phyloP scores from a whole-genome alignment of 2,329 filamentous ascomycete genomes.

The Colletotrichum scovillei region DNA sequence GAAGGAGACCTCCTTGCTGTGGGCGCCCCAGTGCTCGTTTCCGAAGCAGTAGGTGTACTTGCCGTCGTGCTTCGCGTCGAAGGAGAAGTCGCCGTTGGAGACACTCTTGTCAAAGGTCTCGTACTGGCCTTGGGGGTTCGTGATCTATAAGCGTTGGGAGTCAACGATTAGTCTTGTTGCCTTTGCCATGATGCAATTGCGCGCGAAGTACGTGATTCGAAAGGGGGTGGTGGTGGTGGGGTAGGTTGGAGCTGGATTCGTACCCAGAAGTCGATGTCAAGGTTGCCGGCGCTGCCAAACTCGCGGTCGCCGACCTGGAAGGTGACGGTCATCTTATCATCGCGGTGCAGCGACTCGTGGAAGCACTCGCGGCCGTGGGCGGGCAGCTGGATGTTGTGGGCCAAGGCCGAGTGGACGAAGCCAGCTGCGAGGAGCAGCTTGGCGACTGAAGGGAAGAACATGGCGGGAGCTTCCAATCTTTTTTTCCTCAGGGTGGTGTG shows the following conservation, averaged over 20 bases:
- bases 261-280: constrained; percentile 99
- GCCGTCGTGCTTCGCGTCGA: constrained; percentile 86
- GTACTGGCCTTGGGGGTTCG: constrained; percentile 80
- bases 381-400: constrained; percentile 96
- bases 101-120: constrained; percentile 84
- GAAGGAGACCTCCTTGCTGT: constrained; percentile 98
- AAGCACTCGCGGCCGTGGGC: constrained; percentile 97
- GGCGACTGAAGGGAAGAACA: constrained; percentile 58
- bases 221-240: neutral
- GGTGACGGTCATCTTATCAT: constrained; percentile 98
- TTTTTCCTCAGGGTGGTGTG: neutral
- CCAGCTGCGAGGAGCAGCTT: constrained; percentile 55
- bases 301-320: constrained; percentile 98
- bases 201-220: neutral
- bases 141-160: constrained; percentile 66
- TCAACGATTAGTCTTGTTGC: constrained; percentile 34
- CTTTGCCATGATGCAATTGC: neutral
- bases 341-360: constrained; percentile 90
- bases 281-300: constrained; percentile 92
- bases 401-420: constrained; percentile 69
- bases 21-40: constrained; percentile 97
- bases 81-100: constrained; percentile 93
- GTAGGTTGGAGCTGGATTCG: constrained; percentile 17
- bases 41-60: constrained; percentile 98
- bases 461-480: constrained; percentile 40